Base-by-base conservation (phyloP, 2,329 filamentous ascomycete species). In the Chlorencoelia australis region DNA sequence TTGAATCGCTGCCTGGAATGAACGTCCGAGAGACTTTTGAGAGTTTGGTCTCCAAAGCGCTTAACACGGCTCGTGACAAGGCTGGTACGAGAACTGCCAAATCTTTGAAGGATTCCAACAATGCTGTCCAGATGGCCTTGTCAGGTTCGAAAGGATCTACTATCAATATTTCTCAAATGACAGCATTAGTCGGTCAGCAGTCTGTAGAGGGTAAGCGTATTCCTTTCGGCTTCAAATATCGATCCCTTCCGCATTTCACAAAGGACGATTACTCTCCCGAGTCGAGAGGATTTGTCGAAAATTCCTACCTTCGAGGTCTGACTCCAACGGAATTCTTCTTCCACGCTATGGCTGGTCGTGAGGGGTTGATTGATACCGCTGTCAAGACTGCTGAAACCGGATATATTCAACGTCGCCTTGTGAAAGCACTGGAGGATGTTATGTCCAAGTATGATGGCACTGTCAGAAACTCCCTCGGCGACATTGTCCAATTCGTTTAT, bases 111-210 rank as follows among this genome's bases (percentile, higher is more conserved):
- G 86, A 95, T 62, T 69, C 83, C 53, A 98, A 98, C 71, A 95
- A 96, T 54, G 89, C 89, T 33, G 86, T 94, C 37, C 85, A 87
- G 56, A 99, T 96, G 84, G 87, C 93, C 42, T 78, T 80, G 35
- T 95, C 91, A 41, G 91, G 91, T 54, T 98, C 93, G 50, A 99
- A 99, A 69, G 91, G 91, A 59, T 96, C 91, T 2, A 89, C 86
- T 9, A 96, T 98, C 69, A 99, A 99, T 60, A 96, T 99, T 52
- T 95, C 93, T 11, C 91, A 99, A 63, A 98, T 99, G 91, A 93
- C 88, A 44, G 91, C 91, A 17, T 75, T 96, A 46, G 93, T 99
- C 42, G 91, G 93, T 48, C 91, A 98, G 59, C 93, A 98, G 59
- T 94, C 93, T 47, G 87, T 98, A 7, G 91, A 98, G 65, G 93